Evolutionary conservation across 805 yeast species (phyloP).

Genomic region (Pichia exigua): DNA sequence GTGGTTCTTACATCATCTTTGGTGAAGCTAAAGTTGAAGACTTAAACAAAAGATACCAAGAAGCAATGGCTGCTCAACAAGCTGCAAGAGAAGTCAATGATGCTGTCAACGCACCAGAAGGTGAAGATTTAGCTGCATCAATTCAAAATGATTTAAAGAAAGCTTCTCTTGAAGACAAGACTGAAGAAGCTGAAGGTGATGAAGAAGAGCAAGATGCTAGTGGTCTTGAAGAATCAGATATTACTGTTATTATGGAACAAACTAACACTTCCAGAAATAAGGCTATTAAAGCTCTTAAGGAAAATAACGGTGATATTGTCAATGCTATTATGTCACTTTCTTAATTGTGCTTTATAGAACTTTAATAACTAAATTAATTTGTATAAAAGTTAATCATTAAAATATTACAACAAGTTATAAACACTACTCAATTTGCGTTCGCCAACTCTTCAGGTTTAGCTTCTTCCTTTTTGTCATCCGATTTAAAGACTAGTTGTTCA

Average conservation of each 20-base stretch:
- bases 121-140: constrained; percentile 42
- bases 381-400: not conserved
- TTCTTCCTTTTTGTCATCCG: not conserved
- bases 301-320: constrained; percentile 89
- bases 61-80: constrained; percentile 73
- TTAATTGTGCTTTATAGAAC: constrained; percentile 1
- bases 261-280: constrained; percentile 81
- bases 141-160: constrained; percentile 78
- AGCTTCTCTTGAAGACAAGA: constrained; percentile 39
- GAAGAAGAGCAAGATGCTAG: constrained; percentile 73
- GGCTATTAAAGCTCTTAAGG: constrained; percentile 86
- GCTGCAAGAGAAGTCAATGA: constrained; percentile 45
- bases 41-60: constrained; percentile 78
- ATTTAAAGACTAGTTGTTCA: not conserved
- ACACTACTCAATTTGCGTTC: not conserved
- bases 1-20: constrained; percentile 93
- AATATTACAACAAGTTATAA: not conserved
- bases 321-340: constrained; percentile 84
- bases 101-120: constrained; percentile 35
- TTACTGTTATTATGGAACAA: constrained; percentile 84
- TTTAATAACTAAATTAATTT: constrained; percentile 8
- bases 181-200: constrained; percentile 28
- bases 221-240: constrained; percentile 76
- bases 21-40: constrained; percentile 98
- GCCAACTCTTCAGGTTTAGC: not conserved